Base-by-base conservation (phyloP, 2,329 filamentous ascomycete genomes). In the Pseudopithomyces maydicus region DNA sequence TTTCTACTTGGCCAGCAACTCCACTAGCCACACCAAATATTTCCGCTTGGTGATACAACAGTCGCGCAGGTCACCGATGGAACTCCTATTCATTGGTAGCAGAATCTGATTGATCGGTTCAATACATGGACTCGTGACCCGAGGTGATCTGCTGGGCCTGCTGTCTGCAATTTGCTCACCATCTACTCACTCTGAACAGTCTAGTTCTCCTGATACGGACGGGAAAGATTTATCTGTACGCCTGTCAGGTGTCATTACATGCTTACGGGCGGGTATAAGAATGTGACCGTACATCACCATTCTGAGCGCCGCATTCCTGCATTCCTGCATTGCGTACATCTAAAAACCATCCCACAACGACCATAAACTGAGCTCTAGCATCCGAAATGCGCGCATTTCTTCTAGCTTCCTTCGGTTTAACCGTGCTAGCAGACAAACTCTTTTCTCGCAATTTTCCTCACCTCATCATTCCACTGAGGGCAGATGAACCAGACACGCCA, bases 381-480 rank as follows among this genome's bases (percentile, higher is more conserved):
- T 19, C 36, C 58, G 70, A 42, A 1, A 75, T 75, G 73, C 70
- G 50, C 44, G 29, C 48, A 39, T 26, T 64, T 42, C 51, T 75
- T 38, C 47, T 68, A 39, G 19, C 59, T 10, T 46, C 71, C 44
- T 67, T 65, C 53, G 53, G 57, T 19, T 43, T 62, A 33, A 44
- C 55, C 10, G 38, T 53, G 33, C 15, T 61, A 33, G 61, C 64
- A 52, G 22, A 52, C 20, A 38, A 47, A 3, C 61, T 70, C 26
- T 23, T 68, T 42, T 50, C 52, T 32, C 58, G 61, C 8, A 53
- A 71, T 23, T 74, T 72, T 12, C 72, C 72, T 3, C 68, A 72
- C 41, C 69, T 76, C 44, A 68, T 77, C 41, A 57, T 76, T n/a
- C 74, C 73, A 1, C 54, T 76, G 38, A 64, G 66, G 23, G 54